Base-by-base conservation (phyloP, 345 rosid genomes). In the Ceriops tagal region DNA sequence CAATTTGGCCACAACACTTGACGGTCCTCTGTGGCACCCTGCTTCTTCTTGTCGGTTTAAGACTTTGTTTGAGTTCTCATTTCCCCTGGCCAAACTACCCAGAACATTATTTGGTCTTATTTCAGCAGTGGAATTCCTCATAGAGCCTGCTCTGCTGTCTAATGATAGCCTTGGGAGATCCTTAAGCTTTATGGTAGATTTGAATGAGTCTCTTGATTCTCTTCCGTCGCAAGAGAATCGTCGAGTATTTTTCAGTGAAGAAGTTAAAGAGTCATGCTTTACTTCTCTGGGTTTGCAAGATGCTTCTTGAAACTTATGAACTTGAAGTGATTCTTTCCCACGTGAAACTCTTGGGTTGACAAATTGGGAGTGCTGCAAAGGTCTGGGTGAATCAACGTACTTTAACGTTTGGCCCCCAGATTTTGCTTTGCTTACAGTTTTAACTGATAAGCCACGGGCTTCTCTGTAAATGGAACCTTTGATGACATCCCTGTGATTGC, bases 211-310 rank as follows among this genome's bases (percentile, higher is more conserved):
- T 61, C 88, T 72, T 19, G 87, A 71, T 72, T 86, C 92, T 70
- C 87, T 80, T 73, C 92, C 98, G 60, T 96, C 99, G 64, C 83
- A 92, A 67, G 99, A 96, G 83, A 86, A 83, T 60, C 99, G 83
- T 53, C 87, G 93, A 64, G 87, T 81, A 74, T 92, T 93, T 74
- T 71, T 88, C 57, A 76, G 69, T 65, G 75, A 46, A 22, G 65
- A 76, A 31, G 75, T 68, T 57, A 73, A 76, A 61, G 81, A 70
- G 69, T 73, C 65, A 30, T 81, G 84, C 59, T 65, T 83, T 70
- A 75, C 64, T 72, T 78, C 82, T 6, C 71, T 73, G 57, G 83
- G 74, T 55, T 59, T 58, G 60, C 69, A 69, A 32, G 85, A 69
- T 26, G 68, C 64, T 60, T 76, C 84, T 34, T 35, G 71, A 69